These are phyloP conservation scores for Cercospora citrullina DNA, from an alignment of 2,329 filamentous ascomycete species.

Conservation along the genomic window DNA sequence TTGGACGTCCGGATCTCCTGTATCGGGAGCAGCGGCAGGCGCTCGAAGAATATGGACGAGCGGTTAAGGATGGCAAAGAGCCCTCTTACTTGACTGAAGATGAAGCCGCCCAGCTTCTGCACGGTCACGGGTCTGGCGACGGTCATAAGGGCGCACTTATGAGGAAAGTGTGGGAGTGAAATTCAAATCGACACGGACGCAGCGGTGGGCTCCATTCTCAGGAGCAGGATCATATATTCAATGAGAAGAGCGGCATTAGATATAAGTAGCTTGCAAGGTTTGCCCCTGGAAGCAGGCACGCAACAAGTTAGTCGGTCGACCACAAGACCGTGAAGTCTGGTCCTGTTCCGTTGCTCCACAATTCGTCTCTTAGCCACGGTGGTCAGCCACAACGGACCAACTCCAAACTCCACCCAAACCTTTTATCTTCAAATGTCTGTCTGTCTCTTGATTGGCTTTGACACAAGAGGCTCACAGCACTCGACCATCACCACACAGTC, in stretches of 20 bases:
- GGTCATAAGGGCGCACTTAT: background rate
- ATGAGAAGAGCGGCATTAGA: background rate
- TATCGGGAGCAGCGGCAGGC: constrained; percentile 27
- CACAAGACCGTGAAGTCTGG: background rate
- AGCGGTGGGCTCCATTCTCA: background rate
- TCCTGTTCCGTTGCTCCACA: background rate
- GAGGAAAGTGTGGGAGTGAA: background rate
- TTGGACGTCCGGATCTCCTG: constrained; percentile 35
- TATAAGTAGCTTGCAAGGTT: background rate
- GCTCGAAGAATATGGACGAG: constrained; percentile 31
- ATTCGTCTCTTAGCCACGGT: background rate
- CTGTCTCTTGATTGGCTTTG: background rate
- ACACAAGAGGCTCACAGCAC: background rate
- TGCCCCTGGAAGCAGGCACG: background rate
- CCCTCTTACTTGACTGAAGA: background rate
- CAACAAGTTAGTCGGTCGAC: background rate
- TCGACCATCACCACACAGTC: background rate
- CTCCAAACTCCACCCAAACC: background rate
- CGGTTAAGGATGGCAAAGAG: background rate
- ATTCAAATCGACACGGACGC: background rate
- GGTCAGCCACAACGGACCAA: background rate
- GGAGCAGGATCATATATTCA: background rate
- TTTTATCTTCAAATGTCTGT: background rate
- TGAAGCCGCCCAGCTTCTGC: background rate
- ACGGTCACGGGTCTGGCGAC: background rate